These are phyloP conservation scores for Apiospora kogelbergensis DNA, from an alignment of 2,329 filamentous ascomycete species.

Conservation along the genomic window DNA sequence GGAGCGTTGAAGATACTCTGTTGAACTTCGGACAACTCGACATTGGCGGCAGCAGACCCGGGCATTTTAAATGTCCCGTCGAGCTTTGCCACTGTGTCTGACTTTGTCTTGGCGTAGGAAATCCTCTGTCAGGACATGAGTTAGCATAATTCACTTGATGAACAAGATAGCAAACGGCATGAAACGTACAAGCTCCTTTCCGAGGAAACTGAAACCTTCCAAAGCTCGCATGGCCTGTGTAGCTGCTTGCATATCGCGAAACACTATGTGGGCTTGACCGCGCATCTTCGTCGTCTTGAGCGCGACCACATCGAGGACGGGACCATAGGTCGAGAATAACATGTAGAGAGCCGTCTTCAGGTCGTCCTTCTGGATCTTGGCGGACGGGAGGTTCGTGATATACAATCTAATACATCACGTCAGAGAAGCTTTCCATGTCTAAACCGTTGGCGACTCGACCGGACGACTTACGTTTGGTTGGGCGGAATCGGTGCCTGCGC, in stretches of 20 bases:
- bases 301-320: constrained; percentile 87
- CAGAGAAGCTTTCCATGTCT: not conserved
- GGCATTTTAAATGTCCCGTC: constrained; percentile 85
- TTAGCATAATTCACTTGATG: not conserved
- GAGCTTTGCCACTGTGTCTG: constrained; percentile 83
- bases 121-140: constrained; percentile 66
- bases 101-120: constrained; percentile 86
- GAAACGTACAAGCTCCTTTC: constrained; percentile 75
- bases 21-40: constrained; percentile 71
- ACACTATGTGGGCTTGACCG: constrained; percentile 91
- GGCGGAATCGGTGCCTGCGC: constrained; percentile 56
- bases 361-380: constrained; percentile 88
- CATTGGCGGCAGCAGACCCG: constrained; percentile 49
- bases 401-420: constrained; percentile 64
- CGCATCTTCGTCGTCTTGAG: constrained; percentile 91
- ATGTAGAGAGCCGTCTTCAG: constrained; percentile 86
- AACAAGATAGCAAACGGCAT: not conserved
- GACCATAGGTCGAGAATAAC: constrained; percentile 90
- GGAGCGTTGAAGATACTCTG: constrained; percentile 78
- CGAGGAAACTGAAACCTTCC: constrained; percentile 84
- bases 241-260: constrained; percentile 84
- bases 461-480: constrained; percentile 69
- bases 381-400: constrained; percentile 78
- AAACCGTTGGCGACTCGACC: not conserved
- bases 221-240: constrained; percentile 91